Evolutionary conservation across 371 early-diverging fungal species (phyloP).

Genomic region (Rhizomucor pusillus): DNA sequence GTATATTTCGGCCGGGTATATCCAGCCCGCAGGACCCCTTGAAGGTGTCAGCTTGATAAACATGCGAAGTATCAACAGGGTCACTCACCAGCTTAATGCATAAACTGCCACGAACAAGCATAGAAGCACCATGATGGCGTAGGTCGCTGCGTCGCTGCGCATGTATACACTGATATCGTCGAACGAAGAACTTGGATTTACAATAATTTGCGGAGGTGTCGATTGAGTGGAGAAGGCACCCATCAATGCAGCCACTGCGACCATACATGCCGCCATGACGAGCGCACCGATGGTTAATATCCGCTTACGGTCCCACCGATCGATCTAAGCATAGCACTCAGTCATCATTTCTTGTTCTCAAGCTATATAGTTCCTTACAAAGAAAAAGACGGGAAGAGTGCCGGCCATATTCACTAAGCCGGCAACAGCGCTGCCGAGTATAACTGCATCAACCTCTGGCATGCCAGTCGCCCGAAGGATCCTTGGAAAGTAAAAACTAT

Average conservation of each 20-base stretch:
- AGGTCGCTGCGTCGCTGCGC: constrained; percentile 34
- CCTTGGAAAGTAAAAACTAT: constrained; percentile 57
- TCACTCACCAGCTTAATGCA: constrained; percentile 33
- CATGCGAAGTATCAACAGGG: not conserved
- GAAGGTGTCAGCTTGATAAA: not conserved
- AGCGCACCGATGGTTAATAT: constrained; percentile 20
- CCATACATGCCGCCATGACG: constrained; percentile 20
- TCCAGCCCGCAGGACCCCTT: constrained; percentile 88
- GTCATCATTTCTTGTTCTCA: not conserved
- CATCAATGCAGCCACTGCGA: constrained; percentile 28
- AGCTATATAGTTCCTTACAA: constrained; percentile 14
- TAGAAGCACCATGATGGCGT: constrained; percentile 54
- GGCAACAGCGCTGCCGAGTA: constrained; percentile 10
- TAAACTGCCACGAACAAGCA: constrained; percentile 67
- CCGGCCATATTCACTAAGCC: constrained; percentile 22
- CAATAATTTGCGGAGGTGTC: constrained; percentile 16
- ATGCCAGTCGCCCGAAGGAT: constrained; percentile 69
- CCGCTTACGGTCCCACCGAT: constrained; percentile 20
- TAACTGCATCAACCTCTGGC: constrained; percentile 35
- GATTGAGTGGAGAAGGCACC: constrained; percentile 17
- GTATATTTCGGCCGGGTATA: constrained; percentile 85
- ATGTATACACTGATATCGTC: constrained; percentile 12
- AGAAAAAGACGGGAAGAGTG: constrained; percentile 23
- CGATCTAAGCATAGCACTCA: constrained; percentile 15
- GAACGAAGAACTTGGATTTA: constrained; percentile 21